Evolutionary conservation across 192 early-diverging fungal species (phyloP), one percentile per base, ranked within the genome.

Genomic region (Coemansia sp.): DNA sequence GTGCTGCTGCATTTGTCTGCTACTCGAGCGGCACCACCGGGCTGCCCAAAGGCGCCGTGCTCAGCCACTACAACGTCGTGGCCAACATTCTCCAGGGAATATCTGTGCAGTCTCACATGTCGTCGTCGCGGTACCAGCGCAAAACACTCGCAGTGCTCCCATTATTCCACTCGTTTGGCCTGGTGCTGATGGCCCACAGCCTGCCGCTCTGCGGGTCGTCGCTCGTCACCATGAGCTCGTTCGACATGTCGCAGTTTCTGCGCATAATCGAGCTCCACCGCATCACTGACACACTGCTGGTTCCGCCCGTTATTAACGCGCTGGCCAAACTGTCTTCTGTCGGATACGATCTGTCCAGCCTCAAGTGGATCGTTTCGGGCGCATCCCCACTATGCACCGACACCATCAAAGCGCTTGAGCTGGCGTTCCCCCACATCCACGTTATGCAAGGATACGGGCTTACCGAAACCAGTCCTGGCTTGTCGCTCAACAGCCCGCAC

Each of bases 1-100:
- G 4, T 10, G 57, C 62, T 3, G 23, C 52, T 6, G 75, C 87
- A 3, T 84, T 85, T 67, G 71, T 91, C 3, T 86, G 85, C 69
- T 91, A 88, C 69, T 85, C 83, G 19, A 83, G 82, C 47, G 89
- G 89, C 14, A 91, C 89, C 15, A 89, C 89, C 0, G 89, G 89
- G 0, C 53, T 81, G 23, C 74, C 83, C 57, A 90, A 88, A 72
- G 86, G 86, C 42, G 87, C 87, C 0, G 62, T 81, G 47, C 85
- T 85, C 0, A 87, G 86, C 9, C 87, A 91, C 64, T 75, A 74
- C 72, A 91, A 91, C 70, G 76, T 91, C 44, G 82, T 89, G 17
- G 72, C 87, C 37, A 89, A 89, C 57, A 71, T 85, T 15, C 37
- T 71, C 31, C 86, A 88, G 57, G 60, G 49, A 7, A 8, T 48